Evolutionary conservation across 768 basidiomycete genomes (phyloP).

Genomic region (Kwoniella sp.): DNA sequence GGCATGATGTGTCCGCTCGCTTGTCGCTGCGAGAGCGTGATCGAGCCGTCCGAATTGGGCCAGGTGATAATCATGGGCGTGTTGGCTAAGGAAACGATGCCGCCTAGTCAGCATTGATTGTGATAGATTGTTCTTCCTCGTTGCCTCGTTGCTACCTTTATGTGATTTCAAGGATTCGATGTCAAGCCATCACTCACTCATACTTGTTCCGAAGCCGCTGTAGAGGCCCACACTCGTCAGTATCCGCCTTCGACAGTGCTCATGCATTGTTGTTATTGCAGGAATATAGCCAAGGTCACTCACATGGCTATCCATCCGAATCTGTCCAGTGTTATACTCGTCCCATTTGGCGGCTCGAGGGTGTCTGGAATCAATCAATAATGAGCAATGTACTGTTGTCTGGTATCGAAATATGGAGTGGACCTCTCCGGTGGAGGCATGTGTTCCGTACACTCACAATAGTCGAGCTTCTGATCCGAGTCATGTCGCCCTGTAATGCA

Average conservation of each 20-base stretch:
- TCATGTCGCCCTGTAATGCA: slow-evolving; percentile 35
- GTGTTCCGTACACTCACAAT: slow-evolving; percentile 26
- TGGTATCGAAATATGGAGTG: background rate
- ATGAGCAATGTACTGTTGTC: background rate
- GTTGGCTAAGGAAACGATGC: slow-evolving; percentile 16
- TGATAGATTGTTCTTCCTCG: too few relatives aligned
- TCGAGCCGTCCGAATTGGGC: slow-evolving; percentile 65
- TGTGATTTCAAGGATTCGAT: background rate
- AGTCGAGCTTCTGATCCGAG: slow-evolving; percentile 25
- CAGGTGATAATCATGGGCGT: slow-evolving; percentile 72
- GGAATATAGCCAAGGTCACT: slow-evolving; percentile 21
- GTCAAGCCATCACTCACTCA: slow-evolving; percentile 42
- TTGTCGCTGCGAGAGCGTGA: slow-evolving; percentile 69
- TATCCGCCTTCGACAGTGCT: slow-evolving; percentile 10
- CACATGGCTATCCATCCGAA: slow-evolving; percentile 49
- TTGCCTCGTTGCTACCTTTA: background rate
- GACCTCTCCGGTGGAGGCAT: background rate
- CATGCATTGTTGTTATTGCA: too few relatives aligned
- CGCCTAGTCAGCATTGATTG: background rate
- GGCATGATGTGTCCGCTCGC: slow-evolving; percentile 65
- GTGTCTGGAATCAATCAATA: slow-evolving; percentile 23
- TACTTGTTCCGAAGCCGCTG: slow-evolving; percentile 38
- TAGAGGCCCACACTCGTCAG: background rate
- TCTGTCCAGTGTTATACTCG: slow-evolving; percentile 3
- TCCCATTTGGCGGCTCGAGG: slow-evolving; percentile 24